Evolutionary conservation across 2,329 filamentous ascomycete genomes (phyloP).

Genomic region (Pleurostoma richardsiae): DNA sequence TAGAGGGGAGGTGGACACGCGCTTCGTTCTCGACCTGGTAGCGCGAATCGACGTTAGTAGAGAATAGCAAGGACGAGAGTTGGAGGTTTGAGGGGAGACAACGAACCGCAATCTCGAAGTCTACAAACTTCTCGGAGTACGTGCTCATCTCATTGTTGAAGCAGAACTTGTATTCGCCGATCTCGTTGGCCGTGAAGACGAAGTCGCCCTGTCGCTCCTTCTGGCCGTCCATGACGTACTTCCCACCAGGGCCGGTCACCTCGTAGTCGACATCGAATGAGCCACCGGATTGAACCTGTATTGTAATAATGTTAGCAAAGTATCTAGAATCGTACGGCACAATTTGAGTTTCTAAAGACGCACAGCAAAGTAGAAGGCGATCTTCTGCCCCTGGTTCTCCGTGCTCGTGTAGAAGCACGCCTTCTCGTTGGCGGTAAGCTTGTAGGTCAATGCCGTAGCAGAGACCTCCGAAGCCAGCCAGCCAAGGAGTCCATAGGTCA

Average conservation of each 20-base stretch:
- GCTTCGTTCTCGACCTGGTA: slow-evolving; percentile 82
- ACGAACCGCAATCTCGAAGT: slow-evolving; percentile 92
- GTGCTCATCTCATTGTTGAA: slow-evolving; percentile 99
- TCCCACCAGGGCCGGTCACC: slow-evolving; percentile 76
- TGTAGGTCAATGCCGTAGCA: slow-evolving; percentile 92
- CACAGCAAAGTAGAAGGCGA: slow-evolving; percentile 98
- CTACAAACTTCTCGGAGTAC: slow-evolving; percentile 94
- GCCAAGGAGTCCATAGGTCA: slow-evolving; percentile 66
- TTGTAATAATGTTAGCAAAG: not conserved
- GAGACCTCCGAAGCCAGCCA: slow-evolving; percentile 65
- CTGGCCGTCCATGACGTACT: slow-evolving; percentile 75
- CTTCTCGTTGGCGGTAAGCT: slow-evolving; percentile 83
- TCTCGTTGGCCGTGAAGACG: slow-evolving; percentile 86
- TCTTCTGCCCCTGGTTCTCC: slow-evolving; percentile 74
- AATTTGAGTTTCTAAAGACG: slow-evolving; percentile 20
- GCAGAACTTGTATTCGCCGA: slow-evolving; percentile 93
- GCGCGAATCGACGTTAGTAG: not conserved
- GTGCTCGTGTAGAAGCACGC: slow-evolving; percentile 90
- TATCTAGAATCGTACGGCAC: not conserved
- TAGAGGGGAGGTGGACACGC: slow-evolving; percentile 76
- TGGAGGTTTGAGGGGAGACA: not conserved
- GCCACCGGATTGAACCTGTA: slow-evolving; percentile 92
- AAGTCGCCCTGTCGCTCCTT: slow-evolving; percentile 97
- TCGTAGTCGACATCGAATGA: slow-evolving; percentile 96
- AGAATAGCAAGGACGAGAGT: slow-evolving; percentile 3